These are phyloP conservation scores for Pezicula carpinea DNA, from an alignment of 2,329 filamentous ascomycete genomes.

Conservation along the genomic window DNA sequence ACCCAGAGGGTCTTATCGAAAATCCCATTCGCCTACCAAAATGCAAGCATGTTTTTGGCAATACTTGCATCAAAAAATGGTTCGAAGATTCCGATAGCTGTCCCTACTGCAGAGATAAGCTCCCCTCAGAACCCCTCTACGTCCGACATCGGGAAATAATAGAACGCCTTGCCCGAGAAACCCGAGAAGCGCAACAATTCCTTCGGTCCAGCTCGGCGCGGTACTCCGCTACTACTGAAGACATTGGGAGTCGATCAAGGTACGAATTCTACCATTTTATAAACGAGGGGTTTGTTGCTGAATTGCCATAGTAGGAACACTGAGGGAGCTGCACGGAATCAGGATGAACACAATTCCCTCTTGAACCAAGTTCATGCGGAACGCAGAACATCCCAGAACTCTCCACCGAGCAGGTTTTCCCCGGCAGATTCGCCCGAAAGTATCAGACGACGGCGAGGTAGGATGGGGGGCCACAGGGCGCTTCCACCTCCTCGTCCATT, in stretches of 20 bases:
- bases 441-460: not conserved
- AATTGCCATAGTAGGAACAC: too few relatives aligned
- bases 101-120: constrained; percentile 59
- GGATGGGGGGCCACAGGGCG: not conserved
- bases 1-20: constrained; percentile 55
- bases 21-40: constrained; percentile 52
- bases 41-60: constrained; percentile 61
- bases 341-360: too few relatives aligned
- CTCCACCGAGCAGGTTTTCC: not conserved
- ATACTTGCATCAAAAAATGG: constrained; percentile 63
- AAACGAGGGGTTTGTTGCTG: too few relatives aligned
- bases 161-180: not conserved
- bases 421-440: not conserved
- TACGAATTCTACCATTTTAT: too few relatives aligned
- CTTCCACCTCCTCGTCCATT: constrained; percentile 1
- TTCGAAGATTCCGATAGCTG: constrained; percentile 58
- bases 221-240: too few relatives aligned
- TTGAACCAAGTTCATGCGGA: too few relatives aligned
- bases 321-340: too few relatives aligned
- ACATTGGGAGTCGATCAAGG: too few relatives aligned
- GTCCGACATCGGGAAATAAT: not conserved
- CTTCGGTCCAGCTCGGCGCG: not conserved
- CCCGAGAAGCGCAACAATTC: not conserved
- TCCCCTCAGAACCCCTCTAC: constrained; percentile 41
- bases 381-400: not conserved